These are phyloP conservation scores for Beta lomatogona DNA, from an alignment of 179 eudicot genomes.

Conservation along the genomic window DNA sequence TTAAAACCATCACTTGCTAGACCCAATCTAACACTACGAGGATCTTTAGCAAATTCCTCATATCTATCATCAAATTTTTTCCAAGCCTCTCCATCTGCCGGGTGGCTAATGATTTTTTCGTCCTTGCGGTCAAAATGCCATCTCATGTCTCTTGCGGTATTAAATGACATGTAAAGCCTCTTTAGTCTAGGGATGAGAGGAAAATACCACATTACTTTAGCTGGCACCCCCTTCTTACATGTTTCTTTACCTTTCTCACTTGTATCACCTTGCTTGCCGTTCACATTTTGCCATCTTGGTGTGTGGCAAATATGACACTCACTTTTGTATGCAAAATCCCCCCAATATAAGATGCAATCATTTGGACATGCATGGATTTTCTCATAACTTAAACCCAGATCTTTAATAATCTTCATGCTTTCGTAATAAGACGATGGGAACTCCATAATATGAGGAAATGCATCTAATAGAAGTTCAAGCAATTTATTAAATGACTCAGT, in stretches of 20 bases:
- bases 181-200: slow-evolving; percentile 27
- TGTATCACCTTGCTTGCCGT: neutral
- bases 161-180: slow-evolving; percentile 12
- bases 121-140: slow-evolving; percentile 24
- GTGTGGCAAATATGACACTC: slow-evolving; percentile 19
- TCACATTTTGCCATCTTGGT: slow-evolving; percentile 19
- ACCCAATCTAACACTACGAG: slow-evolving; percentile 13
- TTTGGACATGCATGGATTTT: slow-evolving; percentile 29
- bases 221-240: neutral
- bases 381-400: slow-evolving; percentile 22
- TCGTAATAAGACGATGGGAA: slow-evolving; percentile 6
- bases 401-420: neutral
- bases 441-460: neutral
- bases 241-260: neutral
- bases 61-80: slow-evolving; percentile 1
- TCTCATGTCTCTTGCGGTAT: slow-evolving; percentile 15
- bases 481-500: neutral
- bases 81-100: slow-evolving; percentile 11
- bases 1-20: neutral
- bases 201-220: slow-evolving; percentile 27
- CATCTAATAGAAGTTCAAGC: neutral
- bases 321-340: neutral
- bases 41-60: neutral
- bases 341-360: slow-evolving; percentile 29
- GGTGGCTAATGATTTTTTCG: slow-evolving; percentile 27